Percentiles rank a stretch among this genome's conserved stretches.
Conservation (phyloP, 2,329 filamentous ascomycete genomes). For the Fusarium devonianum region DNA sequence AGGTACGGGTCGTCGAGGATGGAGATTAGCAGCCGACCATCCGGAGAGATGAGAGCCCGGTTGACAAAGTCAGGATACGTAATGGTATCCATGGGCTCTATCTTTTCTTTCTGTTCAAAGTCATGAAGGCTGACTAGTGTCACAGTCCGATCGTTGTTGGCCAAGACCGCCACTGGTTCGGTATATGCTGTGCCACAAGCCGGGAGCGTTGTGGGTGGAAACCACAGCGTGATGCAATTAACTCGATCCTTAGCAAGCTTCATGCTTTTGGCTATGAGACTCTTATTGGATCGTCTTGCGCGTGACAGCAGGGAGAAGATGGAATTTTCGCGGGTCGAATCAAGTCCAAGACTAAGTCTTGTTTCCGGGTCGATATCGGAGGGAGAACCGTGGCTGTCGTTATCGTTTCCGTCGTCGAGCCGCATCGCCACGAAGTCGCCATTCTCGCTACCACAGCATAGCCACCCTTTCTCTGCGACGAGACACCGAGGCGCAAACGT, state of each 20-base stretch:
- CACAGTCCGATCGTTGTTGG: conserved; percentile 92
- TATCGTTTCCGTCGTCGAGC: conserved; percentile 54
- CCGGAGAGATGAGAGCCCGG: conserved; percentile 90
- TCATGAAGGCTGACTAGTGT: conserved; percentile 80
- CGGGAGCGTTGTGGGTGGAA: conserved; percentile 51
- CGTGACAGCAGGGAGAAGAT: conserved; percentile 50
- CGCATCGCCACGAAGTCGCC: conserved; percentile 87
- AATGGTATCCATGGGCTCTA: conserved; percentile 71
- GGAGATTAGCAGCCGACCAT: conserved; percentile 80
- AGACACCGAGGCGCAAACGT: conserved; percentile 83
- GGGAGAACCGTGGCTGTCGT: conserved; percentile 35
- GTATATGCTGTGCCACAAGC: conserved; percentile 52
- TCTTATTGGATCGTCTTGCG: conserved; percentile 52
- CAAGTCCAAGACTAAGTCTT: conserved; percentile 43
- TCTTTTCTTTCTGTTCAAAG: conserved; percentile 53
- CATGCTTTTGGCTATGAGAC: conserved; percentile 57
- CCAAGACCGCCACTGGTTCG: conserved; percentile 71
- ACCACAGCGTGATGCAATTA: conserved; percentile 72
- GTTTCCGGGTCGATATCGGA: conserved; percentile 47
- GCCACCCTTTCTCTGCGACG: conserved; percentile 84
- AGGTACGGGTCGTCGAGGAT: conserved; percentile 88
- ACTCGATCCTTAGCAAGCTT: conserved; percentile 67
- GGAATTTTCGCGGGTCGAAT: conserved; percentile 45
- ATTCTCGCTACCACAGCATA: conserved; percentile 87
- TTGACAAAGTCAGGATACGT: conserved; percentile 88